phyloP scores from a whole-genome alignment of 352 stramenopile species.

The Phytophthora vignae region DNA sequence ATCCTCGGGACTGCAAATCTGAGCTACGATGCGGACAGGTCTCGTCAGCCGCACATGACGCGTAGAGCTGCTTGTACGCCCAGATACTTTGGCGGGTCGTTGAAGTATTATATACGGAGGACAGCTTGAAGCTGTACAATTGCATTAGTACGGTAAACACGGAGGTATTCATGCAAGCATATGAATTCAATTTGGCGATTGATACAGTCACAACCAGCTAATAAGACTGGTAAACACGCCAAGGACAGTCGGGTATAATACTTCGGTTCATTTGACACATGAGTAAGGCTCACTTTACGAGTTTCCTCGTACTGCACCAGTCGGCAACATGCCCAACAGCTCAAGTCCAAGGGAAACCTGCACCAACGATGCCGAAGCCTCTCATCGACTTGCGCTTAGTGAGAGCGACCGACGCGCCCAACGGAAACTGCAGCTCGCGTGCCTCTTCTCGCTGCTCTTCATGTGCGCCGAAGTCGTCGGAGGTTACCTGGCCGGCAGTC shows the following conservation, averaged over 20 bases:
- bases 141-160: too few relatives aligned
- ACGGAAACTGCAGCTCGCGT: constrained; percentile 61
- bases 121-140: too few relatives aligned
- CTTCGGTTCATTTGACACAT: too few relatives aligned
- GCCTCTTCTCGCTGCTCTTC: constrained; percentile 91
- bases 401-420: constrained; percentile 47
- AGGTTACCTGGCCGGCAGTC: constrained; percentile 92
- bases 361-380: background rate
- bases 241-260: too few relatives aligned
- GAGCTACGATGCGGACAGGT: constrained; percentile 64
- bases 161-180: too few relatives aligned
- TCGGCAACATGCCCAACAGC: background rate
- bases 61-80: background rate
- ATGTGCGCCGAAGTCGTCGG: constrained; percentile 95
- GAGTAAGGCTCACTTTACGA: background rate
- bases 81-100: too few relatives aligned
- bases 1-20: constrained; percentile 63
- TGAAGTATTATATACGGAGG: too few relatives aligned
- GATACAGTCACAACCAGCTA: too few relatives aligned
- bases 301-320: background rate
- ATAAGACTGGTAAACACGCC: too few relatives aligned
- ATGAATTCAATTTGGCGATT: too few relatives aligned
- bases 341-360: background rate
- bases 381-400: constrained; percentile 52
- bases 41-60: background rate